Base-by-base conservation (phyloP, 2,329 filamentous ascomycete species). In the Trichoderma lentiforme region DNA sequence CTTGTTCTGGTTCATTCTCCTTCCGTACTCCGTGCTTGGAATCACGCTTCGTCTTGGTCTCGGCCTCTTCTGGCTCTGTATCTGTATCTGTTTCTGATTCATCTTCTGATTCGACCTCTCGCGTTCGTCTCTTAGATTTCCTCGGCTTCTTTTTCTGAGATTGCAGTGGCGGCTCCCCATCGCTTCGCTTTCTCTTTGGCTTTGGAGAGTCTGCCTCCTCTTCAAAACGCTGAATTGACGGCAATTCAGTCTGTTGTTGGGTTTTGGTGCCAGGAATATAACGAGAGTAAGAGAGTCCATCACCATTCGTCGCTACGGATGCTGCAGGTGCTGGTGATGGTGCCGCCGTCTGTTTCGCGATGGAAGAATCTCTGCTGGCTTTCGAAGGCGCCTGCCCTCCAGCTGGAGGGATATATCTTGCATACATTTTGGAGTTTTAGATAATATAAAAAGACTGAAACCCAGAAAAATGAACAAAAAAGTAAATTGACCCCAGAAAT, bases 391-490 rank as follows among this genome's bases (percentile, higher is more conserved):
- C 74, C 68, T 77, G 71, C 47, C 71, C 76, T 72, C 80, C 79
- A 9, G 77, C 24, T 7, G 79, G 77, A 53, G 82, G 84, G 18
- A 85, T 77, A 72, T 86, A 85, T 74, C 84, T 80, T 61, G 83
- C 80, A 75, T 85, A 84, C 82, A 83, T 83, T 30, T 32, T 32
- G 1, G 9, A 24, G n/a, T 34, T 57, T 39, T 21, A 3, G 3
- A 43, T 21, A 15, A 30, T 63, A 65, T 14, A 0, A 21, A 21
- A 6, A 9, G 1, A 28, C 3, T 1, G 1, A 67, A 26, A 18
- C 9, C 6, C 2, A 6, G 4, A n/a, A 6, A 7, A 30, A 6
- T 2, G 3, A 21, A 14, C 3, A 61, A 34, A 65, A 62, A 14
- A 1, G 9, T 53, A 28, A 74, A 78, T 77, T 75, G 75, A 70